A percentile compares a stretch with the other conserved stretches of the same genome.
Conservation (phyloP, 2,329 filamentous ascomycete species). For the Phialophora macrospora region DNA sequence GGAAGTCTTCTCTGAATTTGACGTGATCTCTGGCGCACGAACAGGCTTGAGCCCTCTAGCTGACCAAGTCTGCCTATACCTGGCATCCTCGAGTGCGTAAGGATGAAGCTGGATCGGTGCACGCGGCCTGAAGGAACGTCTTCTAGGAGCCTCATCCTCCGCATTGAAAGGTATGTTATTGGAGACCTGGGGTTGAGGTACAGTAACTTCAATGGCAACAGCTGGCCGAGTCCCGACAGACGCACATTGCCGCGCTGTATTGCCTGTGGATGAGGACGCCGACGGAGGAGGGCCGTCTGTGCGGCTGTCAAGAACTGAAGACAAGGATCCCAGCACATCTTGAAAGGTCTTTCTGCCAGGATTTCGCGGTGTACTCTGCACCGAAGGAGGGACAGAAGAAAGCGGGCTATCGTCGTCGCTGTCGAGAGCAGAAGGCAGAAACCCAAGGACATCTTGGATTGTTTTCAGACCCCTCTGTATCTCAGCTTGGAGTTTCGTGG, state of each 20-base stretch:
- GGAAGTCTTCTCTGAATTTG: slow-evolving; percentile 9
- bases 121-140: slow-evolving; percentile 47
- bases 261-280: not conserved
- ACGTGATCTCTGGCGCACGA: slow-evolving; percentile 40
- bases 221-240: not conserved
- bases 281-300: not conserved
- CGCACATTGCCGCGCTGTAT: slow-evolving; percentile 8
- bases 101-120: slow-evolving; percentile 57
- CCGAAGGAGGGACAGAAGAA: slow-evolving; percentile 31
- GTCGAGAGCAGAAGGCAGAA: not conserved
- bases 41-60: slow-evolving; percentile 52
- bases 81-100: slow-evolving; percentile 53
- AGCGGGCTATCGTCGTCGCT: slow-evolving; percentile 34
- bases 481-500: slow-evolving; percentile 24
- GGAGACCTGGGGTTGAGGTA: not conserved
- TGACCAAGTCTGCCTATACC: slow-evolving; percentile 50
- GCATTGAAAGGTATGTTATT: not conserved
- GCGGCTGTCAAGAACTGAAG: not conserved
- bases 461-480: slow-evolving; percentile 29
- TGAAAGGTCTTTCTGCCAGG: not conserved
- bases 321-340: slow-evolving; percentile 2
- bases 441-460: slow-evolving; percentile 27
- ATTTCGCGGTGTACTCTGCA: slow-evolving; percentile 15
- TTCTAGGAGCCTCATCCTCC: not conserved
- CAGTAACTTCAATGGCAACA: not conserved